Evolutionary conservation across 805 yeast genomes (phyloP).

Genomic region (Hanseniaspora taiwanica): DNA sequence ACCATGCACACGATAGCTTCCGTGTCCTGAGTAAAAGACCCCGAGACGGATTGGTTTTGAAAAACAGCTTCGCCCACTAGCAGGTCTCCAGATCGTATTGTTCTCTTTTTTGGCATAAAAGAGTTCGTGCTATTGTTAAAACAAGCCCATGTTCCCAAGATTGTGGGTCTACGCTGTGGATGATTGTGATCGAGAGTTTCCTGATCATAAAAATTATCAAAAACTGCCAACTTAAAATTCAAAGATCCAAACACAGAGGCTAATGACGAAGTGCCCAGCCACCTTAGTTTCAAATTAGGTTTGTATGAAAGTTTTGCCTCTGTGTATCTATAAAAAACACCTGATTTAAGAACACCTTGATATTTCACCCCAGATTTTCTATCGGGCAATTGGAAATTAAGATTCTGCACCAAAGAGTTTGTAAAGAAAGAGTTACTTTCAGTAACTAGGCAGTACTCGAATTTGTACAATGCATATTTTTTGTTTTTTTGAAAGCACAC

Average conservation of each 20-base stretch:
- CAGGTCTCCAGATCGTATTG: slow-evolving; percentile 14
- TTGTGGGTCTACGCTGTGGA: too few relatives aligned
- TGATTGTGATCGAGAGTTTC: too few relatives aligned
- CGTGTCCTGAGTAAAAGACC: slow-evolving; percentile 15
- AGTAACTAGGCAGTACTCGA: slow-evolving; percentile 23
- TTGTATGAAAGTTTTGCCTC: not conserved
- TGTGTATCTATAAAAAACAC: not conserved
- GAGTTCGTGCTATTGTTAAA: slow-evolving; percentile 13
- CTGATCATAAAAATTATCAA: slow-evolving; percentile 22
- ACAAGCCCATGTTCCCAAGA: slow-evolving; percentile 6
- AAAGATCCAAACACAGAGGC: slow-evolving; percentile 25
- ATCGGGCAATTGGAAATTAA: not conserved
- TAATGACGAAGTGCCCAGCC: slow-evolving; percentile 28
- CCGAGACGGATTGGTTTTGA: not conserved
- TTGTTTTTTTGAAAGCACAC: slow-evolving; percentile 6
- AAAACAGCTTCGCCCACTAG: not conserved
- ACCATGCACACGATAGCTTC: slow-evolving; percentile 22
- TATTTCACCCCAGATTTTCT: not conserved
- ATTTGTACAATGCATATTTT: slow-evolving; percentile 12
- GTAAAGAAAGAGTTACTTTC: slow-evolving; percentile 7
- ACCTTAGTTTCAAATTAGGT: slow-evolving; percentile 21
- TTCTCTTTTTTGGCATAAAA: slow-evolving; percentile 15
- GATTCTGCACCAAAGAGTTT: not conserved
- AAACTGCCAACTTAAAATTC: slow-evolving; percentile 21
- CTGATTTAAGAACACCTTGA: not conserved